A percentile compares a stretch with the other conserved stretches of the same genome.
Evolutionary conservation across 2,329 filamentous ascomycete genomes (phyloP).

Genomic region (Clonostachys chloroleuca): DNA sequence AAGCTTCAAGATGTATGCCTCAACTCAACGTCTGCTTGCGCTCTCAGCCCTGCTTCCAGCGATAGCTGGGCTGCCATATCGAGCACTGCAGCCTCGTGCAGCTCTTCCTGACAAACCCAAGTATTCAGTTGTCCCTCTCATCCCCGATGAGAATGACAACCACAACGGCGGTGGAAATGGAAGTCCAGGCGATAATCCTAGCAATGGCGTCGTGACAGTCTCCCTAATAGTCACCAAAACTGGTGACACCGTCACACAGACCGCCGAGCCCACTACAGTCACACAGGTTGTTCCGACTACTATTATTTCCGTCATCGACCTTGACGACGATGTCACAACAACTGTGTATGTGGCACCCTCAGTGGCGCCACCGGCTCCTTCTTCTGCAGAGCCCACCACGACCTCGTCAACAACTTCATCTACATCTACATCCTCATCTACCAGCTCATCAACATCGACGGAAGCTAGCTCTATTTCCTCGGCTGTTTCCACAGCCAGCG

Average conservation of each 20-base stretch:
- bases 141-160: conserved; percentile 16
- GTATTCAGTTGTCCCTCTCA: conserved; percentile 33
- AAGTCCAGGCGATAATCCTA: conserved; percentile 7
- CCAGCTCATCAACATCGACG: conserved; percentile 1
- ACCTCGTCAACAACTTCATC: conserved; percentile 3
- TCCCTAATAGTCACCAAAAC: conserved; percentile 24
- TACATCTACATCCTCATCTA: conserved; percentile 4
- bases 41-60: conserved; percentile 18
- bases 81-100: conserved; percentile 13
- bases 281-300: conserved; percentile 20
- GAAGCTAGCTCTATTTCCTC: conserved; percentile 2
- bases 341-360: conserved; percentile 19
- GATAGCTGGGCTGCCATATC: conserved; percentile 18
- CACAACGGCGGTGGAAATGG: conserved; percentile 6
- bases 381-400: not conserved
- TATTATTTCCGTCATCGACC: conserved; percentile 20
- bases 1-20: conserved; percentile 18
- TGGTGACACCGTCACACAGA: conserved; percentile 15
- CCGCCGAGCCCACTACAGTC: conserved; percentile 12
- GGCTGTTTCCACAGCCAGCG: conserved; percentile 6
- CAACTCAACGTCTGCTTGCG: conserved; percentile 17
- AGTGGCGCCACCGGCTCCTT: not conserved
- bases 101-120: conserved; percentile 14
- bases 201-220: conserved; percentile 20
- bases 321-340: conserved; percentile 12